A percentile compares a stretch with the other conserved stretches of the same genome.
phyloP scores from a whole-genome alignment of 345 rosid species.

The Eutrema japonicum region DNA sequence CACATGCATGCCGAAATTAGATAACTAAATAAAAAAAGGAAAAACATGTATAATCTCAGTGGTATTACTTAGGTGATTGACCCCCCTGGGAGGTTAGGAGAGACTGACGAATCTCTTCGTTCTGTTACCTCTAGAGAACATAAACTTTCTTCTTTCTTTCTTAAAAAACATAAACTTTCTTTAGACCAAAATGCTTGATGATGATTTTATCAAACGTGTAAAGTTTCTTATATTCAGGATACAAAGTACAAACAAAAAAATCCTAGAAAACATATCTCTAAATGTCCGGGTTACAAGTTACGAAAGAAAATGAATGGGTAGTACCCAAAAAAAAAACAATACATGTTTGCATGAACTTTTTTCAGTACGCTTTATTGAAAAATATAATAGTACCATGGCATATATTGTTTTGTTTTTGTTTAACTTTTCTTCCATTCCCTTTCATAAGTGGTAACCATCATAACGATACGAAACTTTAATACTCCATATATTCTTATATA shows the following conservation, averaged over 20 bases:
- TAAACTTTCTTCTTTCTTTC: too few species aligned
- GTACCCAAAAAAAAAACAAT: too few species aligned
- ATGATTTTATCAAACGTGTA: background rate
- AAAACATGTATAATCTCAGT: background rate
- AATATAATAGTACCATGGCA: too few species aligned
- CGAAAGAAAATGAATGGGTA: too few species aligned
- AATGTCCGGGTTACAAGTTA: background rate
- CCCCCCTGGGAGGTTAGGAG: too few species aligned
- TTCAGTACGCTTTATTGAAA: background rate
- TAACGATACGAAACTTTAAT: too few species aligned
- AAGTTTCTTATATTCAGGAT: background rate
- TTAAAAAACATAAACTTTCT: background rate
- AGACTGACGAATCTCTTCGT: background rate
- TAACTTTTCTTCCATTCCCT: too few species aligned
- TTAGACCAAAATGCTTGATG: background rate
- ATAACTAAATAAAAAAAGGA: background rate
- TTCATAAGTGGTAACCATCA: too few species aligned
- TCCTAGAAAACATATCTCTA: background rate
- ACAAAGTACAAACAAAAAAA: background rate
- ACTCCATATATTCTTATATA: too few species aligned
- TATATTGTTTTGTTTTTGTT: too few species aligned
- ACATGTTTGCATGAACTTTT: too few species aligned
- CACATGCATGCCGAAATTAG: constrained; percentile 21
- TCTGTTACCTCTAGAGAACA: background rate
- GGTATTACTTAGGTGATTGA: background rate